Evolutionary conservation across 441 rosid genomes (phyloP), one percentile per base, ranked within the genome.

Genomic region (Euphorbia schlechtendalii): DNA sequence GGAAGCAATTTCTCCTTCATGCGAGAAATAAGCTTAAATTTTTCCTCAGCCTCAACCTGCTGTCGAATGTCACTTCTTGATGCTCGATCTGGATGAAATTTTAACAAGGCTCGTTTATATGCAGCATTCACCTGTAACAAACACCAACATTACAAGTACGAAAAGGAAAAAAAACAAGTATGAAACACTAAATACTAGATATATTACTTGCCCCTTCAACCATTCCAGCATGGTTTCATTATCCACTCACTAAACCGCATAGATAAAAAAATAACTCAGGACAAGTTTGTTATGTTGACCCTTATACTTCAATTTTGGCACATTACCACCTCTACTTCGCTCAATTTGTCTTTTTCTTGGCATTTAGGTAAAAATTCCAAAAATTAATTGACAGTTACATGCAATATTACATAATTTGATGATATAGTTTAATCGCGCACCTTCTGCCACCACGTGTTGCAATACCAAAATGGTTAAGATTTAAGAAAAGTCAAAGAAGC

Each of bases 41-140:
- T 93, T 72, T 93, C 98, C 74, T 90, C 97, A 0, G 93, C 88
- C 74, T 88, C 97, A 56, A 88, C 92, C 73, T 88, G 90, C 60
- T 77, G 84, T 30, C 83, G 83, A 41, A 93, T 66, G 73, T 85
- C 91, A 2, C 77, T 78, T 80, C 80, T 82, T 49, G 96, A 86
- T 34, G 95, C 85, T 66, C 97, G 76, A 74, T 93, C 96, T 4
- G 91, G 97, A 74, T 93, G 98, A 64, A 88, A 90, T 71, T 73
- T 82, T 59, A 90, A 74, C 75, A 88, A 67, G 10, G 97, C 97
- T 74, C 69, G 81, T 59, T 81, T 90, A 76, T 88, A 88, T 9
- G 93, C 96, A 0, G 89, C 85, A 57, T 73, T 85, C 34, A 93
- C 96, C 97, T 90, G 78, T 63, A 77, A 79, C 40, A 22, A 56